These are phyloP conservation scores for Puccinia novopanici DNA, from an alignment of 1,284 basidiomycete genomes.

Conservation along the genomic window DNA sequence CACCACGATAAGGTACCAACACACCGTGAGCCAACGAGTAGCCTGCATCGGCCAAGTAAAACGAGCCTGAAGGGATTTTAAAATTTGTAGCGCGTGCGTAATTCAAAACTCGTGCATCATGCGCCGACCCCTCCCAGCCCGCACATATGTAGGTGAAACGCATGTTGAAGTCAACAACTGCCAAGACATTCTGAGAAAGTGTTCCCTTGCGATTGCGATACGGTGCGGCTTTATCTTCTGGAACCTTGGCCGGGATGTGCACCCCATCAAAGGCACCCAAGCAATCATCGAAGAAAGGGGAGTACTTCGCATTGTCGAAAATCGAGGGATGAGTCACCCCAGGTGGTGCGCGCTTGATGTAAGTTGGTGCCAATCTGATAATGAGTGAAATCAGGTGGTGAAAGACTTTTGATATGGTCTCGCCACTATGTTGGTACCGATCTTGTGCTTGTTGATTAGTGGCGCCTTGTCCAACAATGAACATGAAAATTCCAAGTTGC, in stretches of 20 bases:
- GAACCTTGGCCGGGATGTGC: constrained; percentile 55
- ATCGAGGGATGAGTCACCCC: background rate
- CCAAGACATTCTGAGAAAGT: constrained; percentile 58
- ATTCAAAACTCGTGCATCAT: constrained; percentile 57
- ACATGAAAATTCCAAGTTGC: constrained; percentile 13
- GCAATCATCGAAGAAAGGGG: constrained; percentile 57
- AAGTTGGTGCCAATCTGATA: background rate
- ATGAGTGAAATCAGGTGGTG: background rate
- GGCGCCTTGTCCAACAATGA: background rate
- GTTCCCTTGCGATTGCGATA: constrained; percentile 57
- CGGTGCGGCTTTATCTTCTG: constrained; percentile 42
- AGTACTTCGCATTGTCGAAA: constrained; percentile 32
- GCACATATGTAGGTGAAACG: constrained; percentile 59
- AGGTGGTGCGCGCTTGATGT: background rate
- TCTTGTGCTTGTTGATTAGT: constrained; percentile 12
- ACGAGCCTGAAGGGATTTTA: constrained; percentile 49
- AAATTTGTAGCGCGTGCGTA: constrained; percentile 57
- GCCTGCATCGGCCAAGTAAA: too few relatives aligned
- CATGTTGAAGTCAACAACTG: constrained; percentile 57
- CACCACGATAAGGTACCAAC: too few relatives aligned
- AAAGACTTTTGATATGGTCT: constrained; percentile 1
- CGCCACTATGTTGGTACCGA: background rate
- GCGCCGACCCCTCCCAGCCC: constrained; percentile 61
- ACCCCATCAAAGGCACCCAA: constrained; percentile 59
- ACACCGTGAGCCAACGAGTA: too few relatives aligned